These are phyloP conservation scores for Jatropha podagrica DNA, from an alignment of 441 rosid genomes.

Conservation along the genomic window DNA sequence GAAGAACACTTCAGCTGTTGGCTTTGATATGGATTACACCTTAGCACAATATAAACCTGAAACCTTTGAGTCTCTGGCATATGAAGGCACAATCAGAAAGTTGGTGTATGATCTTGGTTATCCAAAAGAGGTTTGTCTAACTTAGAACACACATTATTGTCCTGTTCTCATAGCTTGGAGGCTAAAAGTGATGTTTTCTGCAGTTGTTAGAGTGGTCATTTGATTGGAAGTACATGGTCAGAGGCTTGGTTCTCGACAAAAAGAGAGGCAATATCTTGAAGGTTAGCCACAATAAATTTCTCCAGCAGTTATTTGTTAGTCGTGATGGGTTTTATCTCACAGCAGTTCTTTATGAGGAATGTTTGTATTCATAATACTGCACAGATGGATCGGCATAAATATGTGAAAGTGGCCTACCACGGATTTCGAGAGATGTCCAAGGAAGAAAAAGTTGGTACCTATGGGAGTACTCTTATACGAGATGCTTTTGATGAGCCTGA, in stretches of 20 bases:
- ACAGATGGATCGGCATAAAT: slow-evolving; percentile 99
- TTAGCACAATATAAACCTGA: slow-evolving; percentile 96
- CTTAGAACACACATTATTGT: not conserved
- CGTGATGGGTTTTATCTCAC: not conserved
- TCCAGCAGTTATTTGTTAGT: not conserved
- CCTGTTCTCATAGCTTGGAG: not conserved
- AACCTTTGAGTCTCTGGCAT: slow-evolving; percentile 94
- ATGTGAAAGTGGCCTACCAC: slow-evolving; percentile 98
- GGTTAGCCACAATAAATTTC: slow-evolving; percentile 35
- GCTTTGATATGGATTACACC: slow-evolving; percentile 99
- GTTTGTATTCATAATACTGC: slow-evolving; percentile 16
- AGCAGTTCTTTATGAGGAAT: not conserved
- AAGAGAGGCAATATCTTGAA: slow-evolving; percentile 97
- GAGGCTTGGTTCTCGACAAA: slow-evolving; percentile 98
- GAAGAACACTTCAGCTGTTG: slow-evolving; percentile 92
- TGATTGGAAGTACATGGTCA: slow-evolving; percentile 96
- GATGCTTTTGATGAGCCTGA: slow-evolving; percentile 97
- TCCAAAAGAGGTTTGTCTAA: slow-evolving; percentile 75
- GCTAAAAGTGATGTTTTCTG: slow-evolving; percentile 24
- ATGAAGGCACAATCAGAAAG: slow-evolving; percentile 85
- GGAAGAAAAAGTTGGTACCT: slow-evolving; percentile 85
- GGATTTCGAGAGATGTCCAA: slow-evolving; percentile 90
- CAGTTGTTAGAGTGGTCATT: slow-evolving; percentile 86
- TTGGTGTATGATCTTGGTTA: slow-evolving; percentile 89
- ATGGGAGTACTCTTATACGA: slow-evolving; percentile 82